phyloP scores from a whole-genome alignment of 352 stramenopile genomes.

The Phytophthora pseudosyringae region DNA sequence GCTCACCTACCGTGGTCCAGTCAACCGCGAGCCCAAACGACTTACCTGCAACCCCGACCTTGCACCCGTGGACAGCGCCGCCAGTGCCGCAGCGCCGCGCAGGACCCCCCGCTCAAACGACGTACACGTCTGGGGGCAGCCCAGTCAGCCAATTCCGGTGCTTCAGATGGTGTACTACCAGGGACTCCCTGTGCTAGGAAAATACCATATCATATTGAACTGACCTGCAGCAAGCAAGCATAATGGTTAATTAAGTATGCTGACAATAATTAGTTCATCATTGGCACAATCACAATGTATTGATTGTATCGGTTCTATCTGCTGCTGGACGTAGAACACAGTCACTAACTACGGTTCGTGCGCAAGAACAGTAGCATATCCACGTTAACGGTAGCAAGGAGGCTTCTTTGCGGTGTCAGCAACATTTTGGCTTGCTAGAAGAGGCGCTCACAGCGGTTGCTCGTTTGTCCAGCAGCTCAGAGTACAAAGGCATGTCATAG shows the following conservation, averaged over 20 bases:
- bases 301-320: conserved; percentile 5
- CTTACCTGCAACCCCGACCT: too few species aligned
- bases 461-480: not conserved
- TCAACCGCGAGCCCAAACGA: too few species aligned
- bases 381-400: not conserved
- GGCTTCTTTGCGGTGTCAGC: not conserved
- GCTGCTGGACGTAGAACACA: not conserved
- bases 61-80: too few species aligned
- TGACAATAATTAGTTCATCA: not conserved
- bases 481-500: not conserved
- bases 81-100: too few species aligned
- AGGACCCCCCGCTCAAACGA: too few species aligned
- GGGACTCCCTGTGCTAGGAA: too few species aligned
- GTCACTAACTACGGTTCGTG: conserved; percentile 2
- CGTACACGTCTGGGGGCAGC: too few species aligned
- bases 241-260: not conserved
- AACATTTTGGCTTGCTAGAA: conserved; percentile 8
- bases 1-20: too few species aligned
- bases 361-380: conserved; percentile 9
- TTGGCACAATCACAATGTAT: not conserved
- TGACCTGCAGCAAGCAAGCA: not conserved
- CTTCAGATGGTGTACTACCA: too few species aligned
- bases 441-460: conserved; percentile 5
- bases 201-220: not conserved
- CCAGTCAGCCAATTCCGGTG: too few species aligned